phyloP scores from a whole-genome alignment of 176 grass and related monocot species.

The Thalia dealbata region DNA sequence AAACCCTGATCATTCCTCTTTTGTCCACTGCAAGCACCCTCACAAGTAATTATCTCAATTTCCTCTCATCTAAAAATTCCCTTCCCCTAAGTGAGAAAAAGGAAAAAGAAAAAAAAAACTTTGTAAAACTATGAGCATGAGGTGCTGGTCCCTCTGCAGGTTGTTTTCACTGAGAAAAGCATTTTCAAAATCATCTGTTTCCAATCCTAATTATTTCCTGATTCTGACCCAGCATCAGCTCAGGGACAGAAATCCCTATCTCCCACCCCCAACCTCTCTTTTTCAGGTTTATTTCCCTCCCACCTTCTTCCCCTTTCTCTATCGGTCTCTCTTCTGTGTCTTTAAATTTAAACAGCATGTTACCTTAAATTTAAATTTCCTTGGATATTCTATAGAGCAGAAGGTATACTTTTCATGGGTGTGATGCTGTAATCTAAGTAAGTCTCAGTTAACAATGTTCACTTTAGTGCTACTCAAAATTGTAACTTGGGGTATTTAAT shows the following conservation, averaged over 20 bases:
- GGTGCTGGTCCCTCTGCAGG: neutral
- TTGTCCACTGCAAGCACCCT: neutral
- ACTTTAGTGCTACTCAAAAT: no score
- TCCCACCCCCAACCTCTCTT: neutral
- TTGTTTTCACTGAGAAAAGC: neutral
- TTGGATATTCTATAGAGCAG: no score
- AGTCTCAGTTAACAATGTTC: no score
- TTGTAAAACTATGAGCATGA: neutral
- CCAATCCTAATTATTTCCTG: neutral
- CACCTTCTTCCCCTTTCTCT: neutral
- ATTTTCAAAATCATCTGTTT: neutral
- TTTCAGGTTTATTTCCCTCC: neutral
- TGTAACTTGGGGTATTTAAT: no score
- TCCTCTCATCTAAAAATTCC: neutral
- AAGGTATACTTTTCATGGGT: no score
- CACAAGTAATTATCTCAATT: neutral
- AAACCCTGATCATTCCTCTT: conserved; percentile 3
- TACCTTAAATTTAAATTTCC: no score
- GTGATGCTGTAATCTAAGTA: no score
- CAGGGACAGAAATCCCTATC: neutral
- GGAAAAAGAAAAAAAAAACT: no score
- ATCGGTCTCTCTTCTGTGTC: neutral
- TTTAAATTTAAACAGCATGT: no score
- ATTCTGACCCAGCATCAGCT: neutral
- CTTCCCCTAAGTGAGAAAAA: no score